Evolutionary conservation across 2,329 filamentous ascomycete genomes (phyloP), one percentile per base, ranked within the genome.

Genomic region (Immersiporthe knoxdaviesiana): DNA sequence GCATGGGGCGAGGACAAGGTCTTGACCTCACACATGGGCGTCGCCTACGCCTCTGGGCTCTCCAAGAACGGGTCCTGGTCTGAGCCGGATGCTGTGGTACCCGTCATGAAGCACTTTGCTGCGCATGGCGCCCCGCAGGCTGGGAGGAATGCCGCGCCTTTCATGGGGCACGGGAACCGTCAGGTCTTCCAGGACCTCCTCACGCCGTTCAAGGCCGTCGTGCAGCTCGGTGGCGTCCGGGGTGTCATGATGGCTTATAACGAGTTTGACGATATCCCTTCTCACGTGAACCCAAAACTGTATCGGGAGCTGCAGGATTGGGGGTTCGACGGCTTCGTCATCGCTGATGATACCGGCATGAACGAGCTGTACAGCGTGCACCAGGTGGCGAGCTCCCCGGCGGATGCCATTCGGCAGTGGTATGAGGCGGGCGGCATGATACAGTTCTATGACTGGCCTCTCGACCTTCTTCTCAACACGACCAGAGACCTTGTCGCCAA

Each of bases 1-100:
- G 80, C 78, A n/a, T 83, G 81, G 81, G 81, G 81, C 0, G 81
- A 83, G 67, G 81, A 83, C 70, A 82, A 81, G 72, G 72, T 82
- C 0, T 72, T 83, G 16, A 83, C 81, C 0, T 79, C 80, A 12
- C 76, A 79, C 35, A 83, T 83, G 81, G 81, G 81, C 8, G 79
- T 82, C 18, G 81, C 81, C 1, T 82, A 81, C 69, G 75, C 81
- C 0, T 80, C 78, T 6, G 81, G 81, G 0, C 67, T 83, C 24
- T 83, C 81, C 2, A 83, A 83, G 66, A 82, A 83, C 63, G 75
- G 80, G 21, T 80, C 79, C 6, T 82, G 79, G 80, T 75, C 77
- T 6, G 79, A 80, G 1, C 74, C 76, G 0, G 81, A 83, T 73
- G 81, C 81, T 7, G 79, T 83, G 10, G 79, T 77, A 24, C 81